Evolutionary conservation across 495 filamentous ascomycete genomes (phyloP).

Genomic region (Talaromyces stipitatus): DNA sequence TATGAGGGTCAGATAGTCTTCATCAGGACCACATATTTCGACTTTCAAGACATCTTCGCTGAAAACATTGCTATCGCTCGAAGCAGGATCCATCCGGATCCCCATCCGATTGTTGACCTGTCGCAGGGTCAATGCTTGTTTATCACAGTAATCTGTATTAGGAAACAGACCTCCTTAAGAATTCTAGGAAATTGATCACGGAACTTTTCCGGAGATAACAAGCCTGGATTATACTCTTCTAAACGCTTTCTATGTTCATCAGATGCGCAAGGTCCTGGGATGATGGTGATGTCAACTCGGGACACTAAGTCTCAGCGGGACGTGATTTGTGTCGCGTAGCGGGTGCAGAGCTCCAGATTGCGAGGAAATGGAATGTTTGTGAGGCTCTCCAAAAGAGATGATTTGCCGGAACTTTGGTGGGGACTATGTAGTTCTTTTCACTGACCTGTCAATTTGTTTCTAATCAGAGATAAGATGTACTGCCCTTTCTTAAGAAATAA

Average conservation of each 20-base stretch:
- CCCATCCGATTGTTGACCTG: conserved; percentile 8
- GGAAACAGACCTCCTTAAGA: conserved; percentile 3
- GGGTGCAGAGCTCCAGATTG: conserved; percentile 33
- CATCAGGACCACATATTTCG: conserved; percentile 50
- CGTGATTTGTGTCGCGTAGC: conserved; percentile 40
- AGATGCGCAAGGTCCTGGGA: conserved; percentile 24
- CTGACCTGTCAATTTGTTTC: conserved; percentile 1
- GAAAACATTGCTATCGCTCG: conserved; percentile 22
- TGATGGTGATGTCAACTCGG: conserved; percentile 35
- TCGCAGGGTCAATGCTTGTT: not conserved
- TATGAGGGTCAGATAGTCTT: conserved; percentile 58
- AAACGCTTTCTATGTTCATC: conserved; percentile 13
- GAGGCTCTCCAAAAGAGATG: conserved; percentile 36
- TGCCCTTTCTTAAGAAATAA: not conserved
- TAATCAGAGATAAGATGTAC: not conserved
- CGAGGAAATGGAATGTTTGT: conserved; percentile 36
- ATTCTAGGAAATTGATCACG: not conserved
- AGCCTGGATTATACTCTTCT: conserved; percentile 9
- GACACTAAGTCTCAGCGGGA: conserved; percentile 32
- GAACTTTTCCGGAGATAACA: not conserved
- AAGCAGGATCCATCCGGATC: conserved; percentile 4
- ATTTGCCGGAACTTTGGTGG: conserved; percentile 35
- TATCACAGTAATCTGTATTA: not conserved
- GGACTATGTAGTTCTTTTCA: conserved; percentile 1
- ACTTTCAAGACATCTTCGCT: conserved; percentile 57